Base-by-base conservation (phyloP, 2,329 filamentous ascomycete species). In the Ceratocystis albifundus region DNA sequence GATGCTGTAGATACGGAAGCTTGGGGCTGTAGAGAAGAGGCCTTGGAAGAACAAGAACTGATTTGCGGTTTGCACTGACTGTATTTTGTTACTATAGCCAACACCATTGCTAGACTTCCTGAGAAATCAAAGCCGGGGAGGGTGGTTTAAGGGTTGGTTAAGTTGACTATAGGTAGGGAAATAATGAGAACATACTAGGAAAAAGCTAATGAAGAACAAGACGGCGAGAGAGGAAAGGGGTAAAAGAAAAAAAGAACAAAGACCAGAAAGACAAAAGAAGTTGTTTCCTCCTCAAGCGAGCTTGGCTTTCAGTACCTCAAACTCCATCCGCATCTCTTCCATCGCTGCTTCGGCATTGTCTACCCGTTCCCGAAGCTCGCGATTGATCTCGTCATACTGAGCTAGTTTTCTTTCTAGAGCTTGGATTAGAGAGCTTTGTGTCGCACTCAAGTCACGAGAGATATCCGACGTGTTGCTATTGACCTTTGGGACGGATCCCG, bases 281-380 rank as follows among this genome's bases (percentile, higher is more conserved):
- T 5, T 50, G n/a, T 0, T 3, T 28, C 30, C 10, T 50, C 36
- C 36, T 61, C 61, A 68, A 20, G 45, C 6, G 46, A 68, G 41
- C 50, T 55, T 44, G 7, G 61, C 61, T 32, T 64, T 66, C n/a
- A 68, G 15, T 28, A 64, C 53, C 1, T 61, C 61, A 44, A 68
- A 63, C 22, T 68, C 67, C n/a, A 45, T 57, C 5, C 64, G 64
- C 64, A 68, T 68, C 45, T 63, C 66, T 12, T 61, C 45, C 44
- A 59, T 68, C 12, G 50, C 64, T 17, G 50, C 62, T 30, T 59
- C 62, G 7, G 62, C 62, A 25, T 45, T 64, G n/a, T 66, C 65
- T 15, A 66, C 64, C 8, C 61, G 46, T 25, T 22, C 22, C 15
- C 45, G 41, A 28, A 66, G 36, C 36, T 68, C 64, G 20, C 28